phyloP scores from a whole-genome alignment of 2,329 filamentous ascomycete genomes.

The Penicillium sp. region DNA sequence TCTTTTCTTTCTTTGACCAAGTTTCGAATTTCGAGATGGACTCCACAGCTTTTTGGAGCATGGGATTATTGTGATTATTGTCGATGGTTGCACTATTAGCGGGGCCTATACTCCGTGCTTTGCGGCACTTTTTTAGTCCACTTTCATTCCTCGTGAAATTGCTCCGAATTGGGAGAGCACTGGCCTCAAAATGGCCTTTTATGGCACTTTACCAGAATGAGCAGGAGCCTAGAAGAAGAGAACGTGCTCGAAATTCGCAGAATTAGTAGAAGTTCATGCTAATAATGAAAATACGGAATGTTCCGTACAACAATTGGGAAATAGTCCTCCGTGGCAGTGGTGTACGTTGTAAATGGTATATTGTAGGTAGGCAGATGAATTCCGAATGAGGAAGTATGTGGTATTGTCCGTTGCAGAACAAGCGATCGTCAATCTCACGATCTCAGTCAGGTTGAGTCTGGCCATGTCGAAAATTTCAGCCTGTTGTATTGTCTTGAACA shows the following conservation, averaged over 20 bases:
- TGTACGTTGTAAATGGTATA: too few relatives aligned
- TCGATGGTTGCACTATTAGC: conserved; percentile 6
- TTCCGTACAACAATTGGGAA: too few relatives aligned
- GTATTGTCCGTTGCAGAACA: too few relatives aligned
- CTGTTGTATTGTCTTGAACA: neutral
- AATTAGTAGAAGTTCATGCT: neutral
- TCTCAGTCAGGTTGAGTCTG: neutral
- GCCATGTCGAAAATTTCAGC: neutral
- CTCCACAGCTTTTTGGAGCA: neutral
- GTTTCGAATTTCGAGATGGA: conserved; percentile 10
- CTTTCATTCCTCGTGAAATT: conserved; percentile 1
- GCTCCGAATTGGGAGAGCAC: neutral
- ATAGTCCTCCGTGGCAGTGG: too few relatives aligned
- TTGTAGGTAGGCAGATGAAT: neutral
- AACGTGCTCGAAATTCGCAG: neutral
- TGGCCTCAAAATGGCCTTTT: conserved; percentile 8
- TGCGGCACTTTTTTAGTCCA: neutral
- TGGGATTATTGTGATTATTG: conserved; percentile 9
- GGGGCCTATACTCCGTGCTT: conserved; percentile 4
- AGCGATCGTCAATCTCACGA: neutral
- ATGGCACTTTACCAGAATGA: neutral
- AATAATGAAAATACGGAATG: neutral
- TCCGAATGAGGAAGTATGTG: too few relatives aligned
- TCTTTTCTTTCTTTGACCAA: conserved; percentile 1
- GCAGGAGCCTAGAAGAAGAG: neutral